A percentile compares a stretch with the other conserved stretches of the same genome.
These are phyloP conservation scores for Trypanosoma congolense DNA, from an alignment of 208 protist species.

Conservation along the genomic window DNA sequence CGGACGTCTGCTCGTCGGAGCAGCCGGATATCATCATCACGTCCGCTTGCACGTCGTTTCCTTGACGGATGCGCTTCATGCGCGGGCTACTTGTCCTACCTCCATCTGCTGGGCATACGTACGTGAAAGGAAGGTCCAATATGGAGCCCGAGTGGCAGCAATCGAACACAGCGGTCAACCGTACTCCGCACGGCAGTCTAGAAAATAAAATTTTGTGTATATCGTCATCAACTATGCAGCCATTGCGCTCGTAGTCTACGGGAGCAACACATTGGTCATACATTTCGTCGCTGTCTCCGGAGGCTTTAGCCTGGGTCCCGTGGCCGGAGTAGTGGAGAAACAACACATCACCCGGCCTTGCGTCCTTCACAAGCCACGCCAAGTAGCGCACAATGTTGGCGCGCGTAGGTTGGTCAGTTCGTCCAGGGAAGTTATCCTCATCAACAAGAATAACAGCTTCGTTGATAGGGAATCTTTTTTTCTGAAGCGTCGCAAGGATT, in stretches of 20 bases:
- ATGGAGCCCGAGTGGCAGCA: constrained; percentile 88
- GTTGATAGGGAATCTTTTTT: constrained; percentile 37
- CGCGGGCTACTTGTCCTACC: constrained; percentile 21
- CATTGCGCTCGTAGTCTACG: constrained; percentile 43
- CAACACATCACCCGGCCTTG: constrained; percentile 67
- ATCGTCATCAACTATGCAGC: constrained; percentile 75
- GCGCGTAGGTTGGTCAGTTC: constrained; percentile 38
- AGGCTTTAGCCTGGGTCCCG: constrained; percentile 49
- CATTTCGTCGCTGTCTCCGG: constrained; percentile 42
- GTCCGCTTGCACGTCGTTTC: constrained; percentile 46
- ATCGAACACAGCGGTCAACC: constrained; percentile 79
- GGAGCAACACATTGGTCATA: constrained; percentile 78
- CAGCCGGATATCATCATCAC: constrained; percentile 73
- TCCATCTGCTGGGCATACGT: constrained; percentile 30
- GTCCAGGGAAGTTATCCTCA: constrained; percentile 39
- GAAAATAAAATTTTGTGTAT: constrained; percentile 47
- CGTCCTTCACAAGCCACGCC: constrained; percentile 61
- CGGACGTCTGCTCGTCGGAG: constrained; percentile 51
- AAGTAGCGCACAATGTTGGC: constrained; percentile 70
- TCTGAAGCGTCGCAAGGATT: constrained; percentile 57
- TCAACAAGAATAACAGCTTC: constrained; percentile 68
- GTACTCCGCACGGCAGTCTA: constrained; percentile 45
- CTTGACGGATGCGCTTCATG: constrained; percentile 60
- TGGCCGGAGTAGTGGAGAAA: constrained; percentile 85
- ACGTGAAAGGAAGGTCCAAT: constrained; percentile 72